Evolutionary conservation across 2,329 filamentous ascomycete genomes (phyloP).

Genomic region (Hyphodiscus sp.): DNA sequence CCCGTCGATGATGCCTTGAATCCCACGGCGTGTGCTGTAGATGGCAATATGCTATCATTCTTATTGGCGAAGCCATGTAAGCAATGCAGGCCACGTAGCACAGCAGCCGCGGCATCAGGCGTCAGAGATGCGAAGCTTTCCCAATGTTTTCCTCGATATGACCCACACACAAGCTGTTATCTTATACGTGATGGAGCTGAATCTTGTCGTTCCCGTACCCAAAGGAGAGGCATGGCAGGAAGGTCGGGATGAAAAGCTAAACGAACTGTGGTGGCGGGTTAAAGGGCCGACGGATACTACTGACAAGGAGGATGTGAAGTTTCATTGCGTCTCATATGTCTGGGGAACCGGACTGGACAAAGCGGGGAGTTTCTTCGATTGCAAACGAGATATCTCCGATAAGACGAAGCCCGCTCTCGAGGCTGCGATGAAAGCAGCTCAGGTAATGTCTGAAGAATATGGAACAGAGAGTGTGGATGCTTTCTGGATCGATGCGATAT

Average conservation of each 20-base stretch:
- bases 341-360: slow-evolving; percentile 11
- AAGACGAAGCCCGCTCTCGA: slow-evolving; percentile 11
- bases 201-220: slow-evolving; percentile 3
- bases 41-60: no score
- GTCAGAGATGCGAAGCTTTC: no score
- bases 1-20: no score
- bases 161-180: background rate
- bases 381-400: slow-evolving; percentile 13
- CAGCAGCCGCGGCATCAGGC: no score
- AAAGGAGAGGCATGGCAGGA: background rate
- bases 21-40: no score
- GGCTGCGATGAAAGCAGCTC: slow-evolving; percentile 12
- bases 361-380: slow-evolving; percentile 13
- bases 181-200: slow-evolving; percentile 1
- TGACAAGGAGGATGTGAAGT: slow-evolving; percentile 4
- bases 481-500: slow-evolving; percentile 18
- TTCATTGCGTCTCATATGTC: slow-evolving; percentile 17
- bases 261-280: slow-evolving; percentile 12
- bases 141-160: background rate
- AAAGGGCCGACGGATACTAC: slow-evolving; percentile 4
- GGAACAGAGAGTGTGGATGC: slow-evolving; percentile 5
- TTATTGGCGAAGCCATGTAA: no score
- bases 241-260: slow-evolving; percentile 13
- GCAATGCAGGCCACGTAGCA: no score
- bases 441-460: background rate